Percentiles rank a stretch among this genome's conserved stretches.
Evolutionary conservation across 345 rosid species (phyloP).

Genomic region (Citrus reticulata): DNA sequence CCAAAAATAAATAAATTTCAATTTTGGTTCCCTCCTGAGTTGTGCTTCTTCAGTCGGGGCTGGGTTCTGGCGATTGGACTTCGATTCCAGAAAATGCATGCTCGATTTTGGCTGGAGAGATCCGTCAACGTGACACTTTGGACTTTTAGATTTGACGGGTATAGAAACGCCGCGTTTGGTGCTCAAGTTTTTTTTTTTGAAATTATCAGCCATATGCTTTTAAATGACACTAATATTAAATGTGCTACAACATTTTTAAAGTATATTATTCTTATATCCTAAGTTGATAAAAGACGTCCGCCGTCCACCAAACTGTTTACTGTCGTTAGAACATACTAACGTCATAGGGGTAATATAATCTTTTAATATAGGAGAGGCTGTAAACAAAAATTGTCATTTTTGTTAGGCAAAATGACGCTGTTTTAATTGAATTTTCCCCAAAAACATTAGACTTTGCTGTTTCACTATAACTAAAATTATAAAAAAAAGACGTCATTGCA

Average conservation of each 20-base stretch:
- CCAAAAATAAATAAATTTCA: neutral
- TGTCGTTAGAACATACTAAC: too few species aligned
- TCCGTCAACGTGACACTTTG: neutral
- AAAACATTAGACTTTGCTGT: too few species aligned
- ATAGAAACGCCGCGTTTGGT: too few species aligned
- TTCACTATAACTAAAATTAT: too few species aligned
- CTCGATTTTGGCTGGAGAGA: neutral
- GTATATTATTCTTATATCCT: rapidly evolving
- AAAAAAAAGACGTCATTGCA: too few species aligned
- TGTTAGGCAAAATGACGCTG: rapidly evolving
- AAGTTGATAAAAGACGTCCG: too few species aligned
- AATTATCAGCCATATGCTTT: rapidly evolving
- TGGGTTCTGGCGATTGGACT: neutral
- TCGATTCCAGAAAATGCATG: neutral
- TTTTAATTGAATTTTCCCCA: too few species aligned
- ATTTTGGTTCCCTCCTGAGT: neutral
- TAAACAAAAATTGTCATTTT: too few species aligned
- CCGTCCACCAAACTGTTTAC: rapidly evolving
- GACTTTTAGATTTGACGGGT: neutral
- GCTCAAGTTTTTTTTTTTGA: too few species aligned
- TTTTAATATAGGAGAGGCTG: too few species aligned
- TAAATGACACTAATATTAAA: too few species aligned
- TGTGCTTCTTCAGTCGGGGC: neutral
- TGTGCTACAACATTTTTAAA: rapidly evolving
- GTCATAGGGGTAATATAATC: too few species aligned